Evolutionary conservation across 2,329 filamentous ascomycete species (phyloP), one percentile per base, ranked within the genome.

Genomic region (Graphilbum fragrans): DNA sequence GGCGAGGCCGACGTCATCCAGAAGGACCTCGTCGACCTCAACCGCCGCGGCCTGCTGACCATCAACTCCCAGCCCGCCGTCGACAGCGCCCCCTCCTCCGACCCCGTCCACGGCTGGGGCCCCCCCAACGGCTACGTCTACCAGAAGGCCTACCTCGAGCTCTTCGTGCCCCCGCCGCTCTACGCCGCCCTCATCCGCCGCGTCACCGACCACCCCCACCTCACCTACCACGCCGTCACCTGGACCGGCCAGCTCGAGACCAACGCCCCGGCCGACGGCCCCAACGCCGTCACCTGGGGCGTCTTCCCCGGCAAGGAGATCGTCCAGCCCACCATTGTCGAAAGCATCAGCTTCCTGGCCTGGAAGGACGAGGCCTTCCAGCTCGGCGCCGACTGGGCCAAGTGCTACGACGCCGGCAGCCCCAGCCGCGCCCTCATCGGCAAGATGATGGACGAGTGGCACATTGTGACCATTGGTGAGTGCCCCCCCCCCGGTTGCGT

Each of bases 271-370:
- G 76, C 78, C 19, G 86, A 93, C 51, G 85, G 86, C 6, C 92
- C 92, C 31, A 98, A 98, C 54, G 92, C 92, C n/a, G 85, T 98
- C 38, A 98, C 92, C 2, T 98, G 92, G 92, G 92, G 92, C 62
- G 93, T 98, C 27, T 98, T 96, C 67, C 90, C 92, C 0, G 92
- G 92, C 44, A 94, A 96, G 60, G 92, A 98, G 62, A 95, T 98
- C 56, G 88, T 98, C n/a, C 92, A 98, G 61, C 92, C 92, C 14
- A 98, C 92, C n/a, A 95, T 98, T 53, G 92, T 98, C 40, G 92
- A 98, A 65, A 93, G 86, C 17, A 82, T 98, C 58, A 94, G 86
- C 59, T 98, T 98, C 73, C 69, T 98, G 41, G 92, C 92, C 3
- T 98, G 92, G 92, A 94, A 94, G 64, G 92, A 98, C 52, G 92